phyloP scores from a whole-genome alignment of 2,329 filamentous ascomycete species.

The Fusarium sambucinum region DNA sequence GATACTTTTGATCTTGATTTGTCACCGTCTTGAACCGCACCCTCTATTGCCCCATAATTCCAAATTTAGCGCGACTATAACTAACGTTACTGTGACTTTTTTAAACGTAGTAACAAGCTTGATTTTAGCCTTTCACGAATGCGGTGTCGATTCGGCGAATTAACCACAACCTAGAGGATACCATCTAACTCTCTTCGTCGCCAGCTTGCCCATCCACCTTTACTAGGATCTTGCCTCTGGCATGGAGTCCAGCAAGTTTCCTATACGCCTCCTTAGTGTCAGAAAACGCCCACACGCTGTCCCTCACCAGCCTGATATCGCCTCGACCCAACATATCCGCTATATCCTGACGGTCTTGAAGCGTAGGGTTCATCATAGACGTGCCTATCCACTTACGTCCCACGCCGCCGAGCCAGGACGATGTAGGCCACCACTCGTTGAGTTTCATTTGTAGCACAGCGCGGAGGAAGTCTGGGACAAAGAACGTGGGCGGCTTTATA shows the following conservation, averaged over 20 bases:
- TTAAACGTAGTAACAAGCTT: too few species aligned
- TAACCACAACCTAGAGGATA: background rate
- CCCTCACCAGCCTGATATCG: background rate
- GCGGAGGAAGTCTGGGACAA: conserved; percentile 48
- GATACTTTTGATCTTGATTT: too few species aligned
- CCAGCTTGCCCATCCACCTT: conserved; percentile 47
- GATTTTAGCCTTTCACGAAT: too few species aligned
- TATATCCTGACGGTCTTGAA: conserved; percentile 51
- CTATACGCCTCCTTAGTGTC: background rate
- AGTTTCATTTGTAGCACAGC: conserved; percentile 53
- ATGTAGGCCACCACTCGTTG: conserved; percentile 55
- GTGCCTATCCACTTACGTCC: conserved; percentile 53
- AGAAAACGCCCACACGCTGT: conserved; percentile 1
- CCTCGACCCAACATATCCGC: conserved; percentile 42
- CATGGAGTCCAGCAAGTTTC: conserved; percentile 41
- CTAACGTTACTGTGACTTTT: too few species aligned
- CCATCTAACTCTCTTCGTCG: conserved; percentile 40
- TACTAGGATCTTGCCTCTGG: conserved; percentile 56
- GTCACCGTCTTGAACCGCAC: too few species aligned
- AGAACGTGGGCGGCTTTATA: conserved; percentile 48
- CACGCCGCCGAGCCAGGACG: conserved; percentile 53
- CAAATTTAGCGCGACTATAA: too few species aligned
- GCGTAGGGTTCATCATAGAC: conserved; percentile 52
- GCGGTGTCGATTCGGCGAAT: too few species aligned
- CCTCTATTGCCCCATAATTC: too few species aligned